Evolutionary conservation across 1,139 yeast species (phyloP).

Genomic region (Nakaseomyces bracarensis): DNA sequence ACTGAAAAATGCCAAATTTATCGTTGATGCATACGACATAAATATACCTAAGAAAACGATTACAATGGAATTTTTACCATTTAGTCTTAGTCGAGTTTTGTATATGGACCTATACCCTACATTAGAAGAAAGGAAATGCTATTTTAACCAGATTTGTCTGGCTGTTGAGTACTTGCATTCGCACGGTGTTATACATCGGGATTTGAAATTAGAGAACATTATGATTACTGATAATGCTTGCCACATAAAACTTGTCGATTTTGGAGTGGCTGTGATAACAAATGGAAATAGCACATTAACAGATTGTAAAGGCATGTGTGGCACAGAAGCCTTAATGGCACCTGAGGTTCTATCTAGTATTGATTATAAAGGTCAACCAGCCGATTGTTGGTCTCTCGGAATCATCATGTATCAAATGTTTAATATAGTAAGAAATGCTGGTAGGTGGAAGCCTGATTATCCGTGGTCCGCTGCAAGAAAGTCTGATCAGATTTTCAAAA

Average conservation of each 20-base stretch:
- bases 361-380: constrained; percentile 9
- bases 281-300: not conserved
- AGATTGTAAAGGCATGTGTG: constrained; percentile 10
- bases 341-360: constrained; percentile 10
- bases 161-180: constrained; percentile 10
- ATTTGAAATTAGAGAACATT: constrained; percentile 11
- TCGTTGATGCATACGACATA: constrained; percentile 8
- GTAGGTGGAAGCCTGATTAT: constrained; percentile 7
- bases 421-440: not conserved
- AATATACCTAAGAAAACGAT: constrained; percentile 5
- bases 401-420: constrained; percentile 12
- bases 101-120: constrained; percentile 7
- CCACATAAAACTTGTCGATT: constrained; percentile 11
- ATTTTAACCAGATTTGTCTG: constrained; percentile 9
- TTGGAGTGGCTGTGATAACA: constrained; percentile 10
- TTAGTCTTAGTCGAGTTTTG: constrained; percentile 7
- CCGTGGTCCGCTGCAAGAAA: constrained; percentile 11
- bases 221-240: constrained; percentile 10
- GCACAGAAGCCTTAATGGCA: constrained; percentile 11
- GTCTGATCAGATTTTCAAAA: constrained; percentile 5
- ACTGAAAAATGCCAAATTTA: not conserved
- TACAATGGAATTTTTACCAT: constrained; percentile 8
- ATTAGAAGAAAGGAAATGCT: constrained; percentile 9
- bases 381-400: constrained; percentile 13
- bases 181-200: constrained; percentile 10